Percentiles rank a stretch among this genome's conserved stretches.
Evolutionary conservation across 192 early-diverging fungal species (phyloP).

Genomic region (Hyaloraphidium curvatum): DNA sequence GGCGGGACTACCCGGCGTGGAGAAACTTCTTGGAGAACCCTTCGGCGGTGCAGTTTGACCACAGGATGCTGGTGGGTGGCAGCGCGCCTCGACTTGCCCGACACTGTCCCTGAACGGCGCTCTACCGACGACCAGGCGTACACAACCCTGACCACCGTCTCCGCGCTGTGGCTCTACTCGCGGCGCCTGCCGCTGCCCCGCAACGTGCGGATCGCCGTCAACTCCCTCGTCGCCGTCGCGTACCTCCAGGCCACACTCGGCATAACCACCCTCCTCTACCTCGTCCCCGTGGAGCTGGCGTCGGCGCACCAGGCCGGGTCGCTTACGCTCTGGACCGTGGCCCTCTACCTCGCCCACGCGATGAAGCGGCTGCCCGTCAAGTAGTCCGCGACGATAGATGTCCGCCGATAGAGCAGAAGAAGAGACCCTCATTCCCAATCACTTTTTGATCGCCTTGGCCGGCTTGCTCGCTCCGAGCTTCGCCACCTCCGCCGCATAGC

Average conservation of each 20-base stretch:
- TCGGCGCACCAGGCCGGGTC: slow-evolving; percentile 90
- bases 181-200: slow-evolving; percentile 50
- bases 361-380: slow-evolving; percentile 38
- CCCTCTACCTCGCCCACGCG: slow-evolving; percentile 56
- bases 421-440: too few relatives aligned
- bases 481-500: slow-evolving; percentile 28
- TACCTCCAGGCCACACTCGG: slow-evolving; percentile 63
- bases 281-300: slow-evolving; percentile 81
- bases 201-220: slow-evolving; percentile 41
- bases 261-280: slow-evolving; percentile 79
- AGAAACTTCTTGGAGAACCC: slow-evolving; percentile 87
- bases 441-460: background rate
- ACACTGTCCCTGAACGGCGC: background rate
- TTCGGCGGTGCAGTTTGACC: slow-evolving; percentile 83
- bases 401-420: too few relatives aligned
- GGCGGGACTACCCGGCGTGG: slow-evolving; percentile 42
- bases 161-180: slow-evolving; percentile 53
- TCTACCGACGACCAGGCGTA: slow-evolving; percentile 34
- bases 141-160: slow-evolving; percentile 52
- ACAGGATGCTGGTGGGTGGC: slow-evolving; percentile 56
- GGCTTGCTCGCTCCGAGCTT: background rate
- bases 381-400: too few relatives aligned
- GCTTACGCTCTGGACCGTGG: slow-evolving; percentile 59
- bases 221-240: slow-evolving; percentile 53
- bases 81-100: background rate